Base-by-base conservation (phyloP, 441 rosid species). In the Geranium incanum region DNA sequence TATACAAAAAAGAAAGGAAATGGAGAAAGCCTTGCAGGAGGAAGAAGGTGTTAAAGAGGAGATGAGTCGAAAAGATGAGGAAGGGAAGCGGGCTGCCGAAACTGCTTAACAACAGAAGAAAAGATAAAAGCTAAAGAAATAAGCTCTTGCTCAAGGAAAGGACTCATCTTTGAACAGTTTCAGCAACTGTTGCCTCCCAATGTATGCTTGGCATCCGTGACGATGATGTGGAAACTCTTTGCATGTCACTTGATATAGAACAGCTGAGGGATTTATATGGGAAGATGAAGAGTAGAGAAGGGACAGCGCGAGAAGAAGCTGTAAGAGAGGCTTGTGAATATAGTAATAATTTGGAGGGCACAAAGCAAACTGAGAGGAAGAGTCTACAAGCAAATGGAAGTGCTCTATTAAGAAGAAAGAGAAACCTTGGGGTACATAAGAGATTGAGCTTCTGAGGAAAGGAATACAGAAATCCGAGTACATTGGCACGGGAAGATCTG, bases 11-110 rank as follows among this genome's bases (percentile, higher is more conserved):
- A 0, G 33, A 23, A 23, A 23, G 33, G 33, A 79, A 76, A 78
- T 85, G 83, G 97, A 96, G 6, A 95, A 92, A 82, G 88, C 83
- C 79, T 74, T 86, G 89, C 97, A 90, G 77, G 95, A 77, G 80
- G 99, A 92, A 82, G 98, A 92, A 76, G 93, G 92, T 71, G 86
- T 83, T 18, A 84, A 88, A 76, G 96, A 90, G 83, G 99, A 90
- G 87, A 88, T 71, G 75, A 82, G 69, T n/a, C 78, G 66, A 37
- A 90, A 90, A 80, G 97, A 87, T 65, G 95, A 89, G 79, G 97
- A 92, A 77, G 98, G 78, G 55, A 89, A 73, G 71, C 85, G 73
- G 70, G 97, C 95, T 70, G 91, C 92, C 43, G 99, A 92, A 84
- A 87, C 87, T 86, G 97, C 90, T 23, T 82, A 73, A 19, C 98